Percentiles rank a stretch among this genome's conserved stretches.
phyloP scores from a whole-genome alignment of 140 eudicot species.

The Ambrosia hybrid region DNA sequence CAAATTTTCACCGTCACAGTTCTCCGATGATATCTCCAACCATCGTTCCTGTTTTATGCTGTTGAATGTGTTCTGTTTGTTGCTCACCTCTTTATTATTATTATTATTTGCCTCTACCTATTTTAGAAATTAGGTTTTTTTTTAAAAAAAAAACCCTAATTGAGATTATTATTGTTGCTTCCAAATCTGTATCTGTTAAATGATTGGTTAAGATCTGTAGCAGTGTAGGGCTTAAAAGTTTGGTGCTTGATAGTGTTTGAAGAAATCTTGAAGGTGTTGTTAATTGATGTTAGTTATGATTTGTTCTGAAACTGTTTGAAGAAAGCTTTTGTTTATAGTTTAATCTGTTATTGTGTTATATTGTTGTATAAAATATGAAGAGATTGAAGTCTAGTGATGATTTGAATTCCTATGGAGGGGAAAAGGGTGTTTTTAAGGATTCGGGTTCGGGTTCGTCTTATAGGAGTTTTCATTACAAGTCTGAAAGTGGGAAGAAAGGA shows the following conservation, averaged over 20 bases:
- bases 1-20: too few species aligned
- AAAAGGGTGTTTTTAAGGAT: slow-evolving; percentile 54
- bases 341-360: background rate
- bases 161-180: background rate
- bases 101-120: slow-evolving; percentile 17
- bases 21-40: slow-evolving; percentile 10
- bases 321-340: background rate
- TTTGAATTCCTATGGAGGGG: slow-evolving; percentile 70
- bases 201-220: slow-evolving; percentile 31
- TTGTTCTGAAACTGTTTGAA: background rate
- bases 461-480: slow-evolving; percentile 61
- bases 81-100: too few species aligned
- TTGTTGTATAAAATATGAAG: slow-evolving; percentile 57
- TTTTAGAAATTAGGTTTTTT: slow-evolving; percentile 32
- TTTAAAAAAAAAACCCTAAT: background rate
- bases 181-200: slow-evolving; percentile 2
- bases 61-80: slow-evolving; percentile 25
- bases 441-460: slow-evolving; percentile 44
- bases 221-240: slow-evolving; percentile 10
- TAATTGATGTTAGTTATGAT: background rate
- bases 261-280: too few species aligned
- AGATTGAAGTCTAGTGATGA: slow-evolving; percentile 90
- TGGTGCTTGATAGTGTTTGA: background rate
- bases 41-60: slow-evolving; percentile 1
- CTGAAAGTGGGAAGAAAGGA: slow-evolving; percentile 61